These are phyloP conservation scores for Colletotrichum orchidophilum DNA, from an alignment of 2,329 filamentous ascomycete species.

Conservation along the genomic window DNA sequence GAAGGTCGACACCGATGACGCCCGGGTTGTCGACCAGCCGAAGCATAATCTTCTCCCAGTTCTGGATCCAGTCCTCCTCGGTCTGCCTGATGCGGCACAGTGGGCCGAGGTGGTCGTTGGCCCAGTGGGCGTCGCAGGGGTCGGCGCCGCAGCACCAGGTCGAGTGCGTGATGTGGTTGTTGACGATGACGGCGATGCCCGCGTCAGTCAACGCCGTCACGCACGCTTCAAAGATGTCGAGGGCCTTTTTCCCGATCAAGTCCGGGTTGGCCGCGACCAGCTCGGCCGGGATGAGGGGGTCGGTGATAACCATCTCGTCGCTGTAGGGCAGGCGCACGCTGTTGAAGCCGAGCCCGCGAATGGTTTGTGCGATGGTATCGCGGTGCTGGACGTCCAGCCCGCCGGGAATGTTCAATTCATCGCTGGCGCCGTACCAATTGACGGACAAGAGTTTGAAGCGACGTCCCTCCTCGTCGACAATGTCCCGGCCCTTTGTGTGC, in stretches of 20 bases:
- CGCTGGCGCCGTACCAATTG: constrained; percentile 78
- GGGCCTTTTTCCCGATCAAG: constrained; percentile 62
- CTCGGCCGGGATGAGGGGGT: constrained; percentile 62
- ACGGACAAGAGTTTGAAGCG: constrained; percentile 71
- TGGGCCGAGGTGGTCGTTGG: constrained; percentile 69
- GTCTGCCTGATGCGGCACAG: constrained; percentile 70
- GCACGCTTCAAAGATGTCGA: constrained; percentile 70
- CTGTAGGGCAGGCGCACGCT: constrained; percentile 75
- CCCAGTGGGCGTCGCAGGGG: constrained; percentile 74
- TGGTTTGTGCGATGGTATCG: constrained; percentile 65
- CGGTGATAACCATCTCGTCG: constrained; percentile 72
- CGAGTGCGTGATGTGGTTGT: constrained; percentile 76
- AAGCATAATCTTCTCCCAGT: constrained; percentile 73
- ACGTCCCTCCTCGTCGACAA: constrained; percentile 65
- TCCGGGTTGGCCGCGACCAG: constrained; percentile 69
- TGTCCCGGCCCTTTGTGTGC: constrained; percentile 65
- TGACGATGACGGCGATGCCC: constrained; percentile 72
- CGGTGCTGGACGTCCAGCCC: constrained; percentile 73
- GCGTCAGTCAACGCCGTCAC: constrained; percentile 68
- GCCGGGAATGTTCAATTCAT: constrained; percentile 71
- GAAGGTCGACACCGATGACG: constrained; percentile 73
- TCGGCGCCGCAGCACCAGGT: constrained; percentile 76
- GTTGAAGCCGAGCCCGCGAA: constrained; percentile 73
- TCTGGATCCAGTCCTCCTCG: constrained; percentile 71
- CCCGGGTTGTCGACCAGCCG: constrained; percentile 66